Conservation (phyloP, 208 protist species). For the Acanthamoeba culbertsoni region DNA sequence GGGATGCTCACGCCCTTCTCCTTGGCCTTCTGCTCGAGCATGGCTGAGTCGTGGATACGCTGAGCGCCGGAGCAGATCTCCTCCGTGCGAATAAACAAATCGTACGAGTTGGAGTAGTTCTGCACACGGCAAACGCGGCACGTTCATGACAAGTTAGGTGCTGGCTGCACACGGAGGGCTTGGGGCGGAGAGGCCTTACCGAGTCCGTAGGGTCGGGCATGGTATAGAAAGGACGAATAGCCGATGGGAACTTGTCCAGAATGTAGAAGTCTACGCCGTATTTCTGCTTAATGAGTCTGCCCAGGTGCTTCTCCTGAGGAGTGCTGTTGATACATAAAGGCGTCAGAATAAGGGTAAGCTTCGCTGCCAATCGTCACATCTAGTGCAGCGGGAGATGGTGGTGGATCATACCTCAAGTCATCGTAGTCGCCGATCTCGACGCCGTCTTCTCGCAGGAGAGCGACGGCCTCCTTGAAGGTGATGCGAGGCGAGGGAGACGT, state of each 20-base stretch:
- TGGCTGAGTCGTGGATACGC: constrained; percentile 96
- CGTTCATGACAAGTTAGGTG: background rate
- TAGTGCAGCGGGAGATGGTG: background rate
- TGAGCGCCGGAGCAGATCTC: constrained; percentile 99
- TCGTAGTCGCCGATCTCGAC: constrained; percentile 81
- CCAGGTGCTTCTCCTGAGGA: constrained; percentile 94
- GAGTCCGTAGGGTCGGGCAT: constrained; percentile 96
- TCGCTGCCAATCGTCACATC: background rate
- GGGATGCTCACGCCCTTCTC: constrained; percentile 80
- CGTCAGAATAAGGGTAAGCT: background rate
- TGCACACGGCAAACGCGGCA: background rate
- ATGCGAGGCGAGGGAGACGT: constrained; percentile 56
- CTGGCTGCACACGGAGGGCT: background rate
- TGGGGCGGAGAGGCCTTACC: background rate
- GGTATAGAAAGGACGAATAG: constrained; percentile 99
- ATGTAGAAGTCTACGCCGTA: constrained; percentile 99
- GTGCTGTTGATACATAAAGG: constrained; percentile 81
- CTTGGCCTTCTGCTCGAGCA: constrained; percentile 90
- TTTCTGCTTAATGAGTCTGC: constrained; percentile 96
- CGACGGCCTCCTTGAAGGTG: constrained; percentile 1
- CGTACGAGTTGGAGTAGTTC: constrained; percentile 93
- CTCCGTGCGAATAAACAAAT: constrained; percentile 99
- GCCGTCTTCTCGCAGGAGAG: constrained; percentile 52
- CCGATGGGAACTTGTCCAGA: constrained; percentile 97
- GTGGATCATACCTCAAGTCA: constrained; percentile 83